Evolutionary conservation across 805 yeast species (phyloP).

Genomic region (Candida berthetii): DNA sequence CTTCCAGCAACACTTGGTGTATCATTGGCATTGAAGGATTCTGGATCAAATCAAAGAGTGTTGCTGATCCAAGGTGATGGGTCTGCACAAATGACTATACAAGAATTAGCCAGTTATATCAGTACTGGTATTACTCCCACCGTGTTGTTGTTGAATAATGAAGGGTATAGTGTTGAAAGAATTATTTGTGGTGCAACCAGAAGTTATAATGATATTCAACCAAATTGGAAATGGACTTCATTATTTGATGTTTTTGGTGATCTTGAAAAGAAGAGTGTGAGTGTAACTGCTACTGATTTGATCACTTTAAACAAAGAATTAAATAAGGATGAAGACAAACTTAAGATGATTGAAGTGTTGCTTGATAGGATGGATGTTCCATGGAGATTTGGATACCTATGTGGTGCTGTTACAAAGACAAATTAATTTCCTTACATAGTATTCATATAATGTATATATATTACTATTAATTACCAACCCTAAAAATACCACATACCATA

Average conservation of each 20-base stretch:
- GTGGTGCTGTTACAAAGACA: too few relatives aligned
- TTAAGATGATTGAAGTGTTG: conserved; percentile 51
- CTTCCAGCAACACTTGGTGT: conserved; percentile 63
- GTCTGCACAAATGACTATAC: conserved; percentile 60
- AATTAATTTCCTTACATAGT: too few relatives aligned
- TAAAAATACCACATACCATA: too few relatives aligned
- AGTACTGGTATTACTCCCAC: conserved; percentile 51
- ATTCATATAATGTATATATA: too few relatives aligned
- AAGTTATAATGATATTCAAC: conserved; percentile 54
- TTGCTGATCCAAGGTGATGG: conserved; percentile 64
- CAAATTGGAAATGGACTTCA: conserved; percentile 45
- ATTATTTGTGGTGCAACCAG: conserved; percentile 51
- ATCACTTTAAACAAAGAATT: conserved; percentile 43
- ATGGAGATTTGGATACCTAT: conserved; percentile 15
- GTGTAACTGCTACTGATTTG: conserved; percentile 36
- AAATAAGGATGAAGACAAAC: conserved; percentile 32
- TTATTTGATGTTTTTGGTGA: conserved; percentile 52
- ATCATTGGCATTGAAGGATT: conserved; percentile 48
- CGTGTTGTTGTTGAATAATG: conserved; percentile 54
- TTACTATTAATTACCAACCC: background rate
- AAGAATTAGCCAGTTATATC: conserved; percentile 55
- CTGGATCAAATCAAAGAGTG: conserved; percentile 29
- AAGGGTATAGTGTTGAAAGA: conserved; percentile 63
- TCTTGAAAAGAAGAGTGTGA: conserved; percentile 32
- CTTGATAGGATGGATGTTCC: conserved; percentile 60